Base-by-base conservation (phyloP, 2,329 filamentous ascomycete genomes). In the Parastagonospora avenae region DNA sequence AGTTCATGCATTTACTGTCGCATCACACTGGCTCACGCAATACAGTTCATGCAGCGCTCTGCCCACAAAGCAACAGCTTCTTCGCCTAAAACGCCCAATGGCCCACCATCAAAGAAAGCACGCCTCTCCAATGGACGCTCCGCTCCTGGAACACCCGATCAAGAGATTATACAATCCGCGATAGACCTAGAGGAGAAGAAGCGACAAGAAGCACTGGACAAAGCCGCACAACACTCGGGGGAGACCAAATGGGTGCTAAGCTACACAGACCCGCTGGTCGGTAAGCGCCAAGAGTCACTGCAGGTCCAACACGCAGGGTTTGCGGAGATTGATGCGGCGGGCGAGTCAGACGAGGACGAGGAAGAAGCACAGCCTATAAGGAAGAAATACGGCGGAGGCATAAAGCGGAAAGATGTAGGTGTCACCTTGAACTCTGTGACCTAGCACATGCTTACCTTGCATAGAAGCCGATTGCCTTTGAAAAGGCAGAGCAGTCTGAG, bases 41-140 rank as follows among this genome's bases (percentile, higher is more conserved):
- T 16, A 49, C 63, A 86, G 79, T 97, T 97, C 72, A 97, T 97
- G 92, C 92, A 96, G 79, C 85, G 92, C 66, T 89, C 90, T 56
- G 88, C 86, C 42, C 85, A 87, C 42, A 83, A 87, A 19, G 78
- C 76, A 4, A 70, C 75, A 55, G 30, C 75, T 66, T 77, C 79
- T 3, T 73, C 80, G 52, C 72, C 82, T 57, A 68, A 78, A 71
- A 66, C 80, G 73, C 51, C 76, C 42, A 80, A 83, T 15, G 77
- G 81, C 14, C 83, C 77, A n/a, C 74, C 78, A 2, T 64, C 82
- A 11, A 92, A 92, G 73, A 85, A 86, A 59, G 82, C 85, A 57
- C 89, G 87, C 66, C 73, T 80, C 10, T 78, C 79, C 8, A 60
- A 72, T 72, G 68, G 71, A 77, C 33, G 50, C 4, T 71, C 61